phyloP scores from a whole-genome alignment of 441 rosid species.

The Adansonia rubrostipa region DNA sequence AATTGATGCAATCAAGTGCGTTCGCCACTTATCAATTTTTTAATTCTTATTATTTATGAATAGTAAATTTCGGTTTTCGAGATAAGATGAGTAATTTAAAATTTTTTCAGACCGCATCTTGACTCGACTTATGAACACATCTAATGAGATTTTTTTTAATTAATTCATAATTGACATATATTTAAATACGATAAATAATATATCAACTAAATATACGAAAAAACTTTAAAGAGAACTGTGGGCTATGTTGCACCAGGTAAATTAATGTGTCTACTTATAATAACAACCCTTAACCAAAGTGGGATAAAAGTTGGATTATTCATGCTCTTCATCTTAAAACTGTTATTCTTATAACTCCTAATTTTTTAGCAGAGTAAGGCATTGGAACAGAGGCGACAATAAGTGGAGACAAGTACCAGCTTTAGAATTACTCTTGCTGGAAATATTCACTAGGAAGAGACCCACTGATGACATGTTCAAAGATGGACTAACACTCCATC shows the following conservation, averaged over 20 bases:
- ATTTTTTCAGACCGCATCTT: too few relatives aligned
- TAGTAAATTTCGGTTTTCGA: too few relatives aligned
- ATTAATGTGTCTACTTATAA: background rate
- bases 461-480: constrained; percentile 32
- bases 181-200: too few relatives aligned
- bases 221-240: constrained; percentile 25
- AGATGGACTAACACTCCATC: constrained; percentile 19
- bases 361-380: constrained; percentile 25
- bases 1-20: too few relatives aligned
- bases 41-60: too few relatives aligned
- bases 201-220: too few relatives aligned
- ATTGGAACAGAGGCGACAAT: constrained; percentile 14
- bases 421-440: constrained; percentile 5
- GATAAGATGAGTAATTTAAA: too few relatives aligned
- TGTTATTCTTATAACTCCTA: background rate
- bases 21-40: too few relatives aligned
- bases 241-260: constrained; percentile 17
- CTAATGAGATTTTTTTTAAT: too few relatives aligned
- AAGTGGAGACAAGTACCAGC: constrained; percentile 24
- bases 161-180: too few relatives aligned
- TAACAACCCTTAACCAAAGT: background rate
- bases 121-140: too few relatives aligned
- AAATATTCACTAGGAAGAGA: constrained; percentile 25
- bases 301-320: background rate
- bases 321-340: background rate